Percentiles rank a stretch among this genome's conserved stretches.
phyloP scores from a whole-genome alignment of 208 protist genomes.

The Trypanosoma scelopori region DNA sequence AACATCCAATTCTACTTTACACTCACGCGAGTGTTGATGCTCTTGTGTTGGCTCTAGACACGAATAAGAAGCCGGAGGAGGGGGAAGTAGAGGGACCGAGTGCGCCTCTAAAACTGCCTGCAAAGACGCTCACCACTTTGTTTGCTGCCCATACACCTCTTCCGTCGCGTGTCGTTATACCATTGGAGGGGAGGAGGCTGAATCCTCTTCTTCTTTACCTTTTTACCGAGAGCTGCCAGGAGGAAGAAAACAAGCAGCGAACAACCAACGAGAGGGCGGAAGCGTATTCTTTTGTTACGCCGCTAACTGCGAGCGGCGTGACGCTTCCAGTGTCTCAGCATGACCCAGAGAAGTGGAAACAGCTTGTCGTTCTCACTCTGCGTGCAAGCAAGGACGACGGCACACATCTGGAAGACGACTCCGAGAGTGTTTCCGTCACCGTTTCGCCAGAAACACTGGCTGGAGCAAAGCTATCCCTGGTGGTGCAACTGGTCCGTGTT shows the following conservation, averaged over 20 bases:
- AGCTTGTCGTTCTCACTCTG: constrained; percentile 22
- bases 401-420: neutral
- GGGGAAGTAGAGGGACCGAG: neutral
- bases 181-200: constrained; percentile 20
- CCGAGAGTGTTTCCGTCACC: no score
- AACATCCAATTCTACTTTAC: constrained; percentile 52
- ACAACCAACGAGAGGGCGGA: neutral
- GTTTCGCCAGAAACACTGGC: neutral
- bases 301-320: constrained; percentile 12
- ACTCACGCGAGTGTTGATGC: constrained; percentile 23
- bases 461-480: constrained; percentile 5
- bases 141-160: constrained; percentile 39
- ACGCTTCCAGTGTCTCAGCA: constrained; percentile 3
- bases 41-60: constrained; percentile 17
- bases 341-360: constrained; percentile 3
- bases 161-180: constrained; percentile 52
- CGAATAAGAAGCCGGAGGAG: constrained; percentile 3
- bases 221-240: constrained; percentile 17
- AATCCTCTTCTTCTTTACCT: constrained; percentile 34
- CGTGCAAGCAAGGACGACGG: neutral
- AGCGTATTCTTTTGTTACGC: constrained; percentile 5
- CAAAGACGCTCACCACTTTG: constrained; percentile 34
- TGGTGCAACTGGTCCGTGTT: constrained; percentile 20
- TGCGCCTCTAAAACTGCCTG: constrained; percentile 17
- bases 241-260: neutral